phyloP scores from a whole-genome alignment of 805 yeast genomes.

The Metschnikowia shivogae region DNA sequence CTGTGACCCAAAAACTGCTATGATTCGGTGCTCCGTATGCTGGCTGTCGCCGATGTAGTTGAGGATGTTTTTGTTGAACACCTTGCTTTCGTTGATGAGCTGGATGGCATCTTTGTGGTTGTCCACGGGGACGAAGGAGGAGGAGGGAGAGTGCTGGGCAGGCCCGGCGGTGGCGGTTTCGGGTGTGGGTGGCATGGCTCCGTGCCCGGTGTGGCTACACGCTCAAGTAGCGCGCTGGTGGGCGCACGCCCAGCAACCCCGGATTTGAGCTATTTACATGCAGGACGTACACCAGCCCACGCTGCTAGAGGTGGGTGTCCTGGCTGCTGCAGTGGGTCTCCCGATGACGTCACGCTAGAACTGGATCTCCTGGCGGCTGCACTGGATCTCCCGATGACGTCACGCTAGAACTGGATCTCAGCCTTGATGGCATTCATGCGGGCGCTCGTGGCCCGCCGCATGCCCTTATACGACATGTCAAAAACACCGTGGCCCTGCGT shows the following conservation, averaged over 20 bases:
- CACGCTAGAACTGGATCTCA: constrained; percentile 14
- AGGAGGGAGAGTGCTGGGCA: too few species aligned
- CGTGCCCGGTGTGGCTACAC: not conserved
- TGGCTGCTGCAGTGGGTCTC: too few species aligned
- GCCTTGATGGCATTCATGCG: constrained; percentile 12
- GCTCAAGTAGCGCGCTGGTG: constrained; percentile 1
- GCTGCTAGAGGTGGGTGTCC: too few species aligned
- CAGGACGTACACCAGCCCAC: too few species aligned
- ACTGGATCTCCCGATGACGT: too few species aligned
- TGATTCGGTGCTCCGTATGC: constrained; percentile 66
- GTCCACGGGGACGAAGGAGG: constrained; percentile 41
- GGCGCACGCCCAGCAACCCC: constrained; percentile 5
- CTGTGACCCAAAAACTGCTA: constrained; percentile 96
- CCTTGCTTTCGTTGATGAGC: constrained; percentile 58
- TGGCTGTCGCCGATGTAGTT: constrained; percentile 9
- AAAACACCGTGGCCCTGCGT: constrained; percentile 89
- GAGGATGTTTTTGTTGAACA: constrained; percentile 37
- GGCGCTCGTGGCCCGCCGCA: constrained; percentile 53
- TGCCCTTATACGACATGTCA: constrained; percentile 71
- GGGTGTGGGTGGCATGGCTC: not conserved
- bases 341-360: too few species aligned
- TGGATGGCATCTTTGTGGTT: constrained; percentile 46
- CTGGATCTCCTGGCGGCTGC: too few species aligned
- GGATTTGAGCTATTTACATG: not conserved
- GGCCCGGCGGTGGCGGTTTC: not conserved